Evolutionary conservation across 192 early-diverging fungal genomes (phyloP).

Genomic region (Coemansia sp.): DNA sequence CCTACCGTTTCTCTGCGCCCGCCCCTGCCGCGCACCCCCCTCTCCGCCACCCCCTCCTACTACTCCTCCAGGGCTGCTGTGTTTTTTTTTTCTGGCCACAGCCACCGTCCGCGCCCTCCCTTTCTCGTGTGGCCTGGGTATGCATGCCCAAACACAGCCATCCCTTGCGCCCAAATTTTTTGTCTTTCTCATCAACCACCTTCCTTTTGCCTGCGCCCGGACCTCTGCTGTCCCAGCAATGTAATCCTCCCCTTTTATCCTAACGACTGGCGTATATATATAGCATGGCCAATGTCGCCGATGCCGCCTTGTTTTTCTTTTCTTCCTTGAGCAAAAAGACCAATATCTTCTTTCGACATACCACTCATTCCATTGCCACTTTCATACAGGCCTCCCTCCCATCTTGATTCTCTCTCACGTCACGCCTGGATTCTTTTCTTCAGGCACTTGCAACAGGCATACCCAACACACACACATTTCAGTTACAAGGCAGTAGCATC

Average conservation of each 20-base stretch:
- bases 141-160: constrained; percentile 5
- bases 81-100: not conserved
- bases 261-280: not conserved
- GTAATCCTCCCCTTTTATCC: not conserved
- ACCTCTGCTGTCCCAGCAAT: constrained; percentile 4
- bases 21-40: constrained; percentile 3
- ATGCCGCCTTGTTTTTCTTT: not conserved
- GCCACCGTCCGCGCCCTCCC: not conserved
- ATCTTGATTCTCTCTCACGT: not conserved
- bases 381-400: not conserved
- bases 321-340: not conserved
- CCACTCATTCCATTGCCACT: not conserved
- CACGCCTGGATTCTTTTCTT: not conserved
- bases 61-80: not conserved
- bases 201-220: constrained; percentile 6
- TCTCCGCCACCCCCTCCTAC: constrained; percentile 4
- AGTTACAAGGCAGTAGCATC: not conserved
- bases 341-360: constrained; percentile 1
- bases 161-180: not conserved
- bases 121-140: constrained; percentile 4
- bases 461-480: not conserved
- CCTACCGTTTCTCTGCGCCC: not conserved
- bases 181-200: not conserved
- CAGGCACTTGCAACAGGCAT: constrained; percentile 8
- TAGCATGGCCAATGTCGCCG: constrained; percentile 3